Base-by-base conservation (phyloP, 352 stramenopile species). In the Globisporangium canariense region DNA sequence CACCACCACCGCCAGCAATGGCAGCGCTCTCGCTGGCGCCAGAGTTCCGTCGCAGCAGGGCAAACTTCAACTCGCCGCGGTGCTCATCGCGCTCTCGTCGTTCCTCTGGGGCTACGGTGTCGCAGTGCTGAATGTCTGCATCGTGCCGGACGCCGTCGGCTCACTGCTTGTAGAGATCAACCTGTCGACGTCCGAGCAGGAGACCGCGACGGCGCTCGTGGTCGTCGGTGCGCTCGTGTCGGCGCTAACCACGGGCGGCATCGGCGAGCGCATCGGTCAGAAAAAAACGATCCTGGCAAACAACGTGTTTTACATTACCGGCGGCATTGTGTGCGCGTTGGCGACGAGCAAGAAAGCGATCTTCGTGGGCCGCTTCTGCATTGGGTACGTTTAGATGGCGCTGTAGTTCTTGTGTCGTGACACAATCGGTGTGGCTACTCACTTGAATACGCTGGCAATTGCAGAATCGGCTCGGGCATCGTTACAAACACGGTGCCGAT, bases 401-500 rank as follows among this genome's bases (percentile, higher is more conserved):
- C 40, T 25, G 4, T 69, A 18, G 22, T 52, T 16, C 9, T 28
- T 55, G 9, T 41, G 36, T 41, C 36, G 9, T 41, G 36, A 41
- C 11, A 8, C 28, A 36, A 11, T 43, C 16, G 14, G 13, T 45
- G 25, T 46, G 36, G 36, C 14, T 41, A 16, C 36, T 41, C 36
- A 41, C 36, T 28, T 59, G 4, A 10, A 47, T 28, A 8, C 8
- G 10, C 11, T 49, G 0, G 0, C 5, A 16, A 20, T 18, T 59
- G 10, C 51, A 77, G 71, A 18, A 67, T 91, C 41, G 85, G 75
- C 4, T 91, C 79, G 11, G 87, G 88, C 5, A 71, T 96, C 41
- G 85, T 90, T 20, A 93, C 82, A 22, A 92, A 91, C 68, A 91
- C 88, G 8, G 83, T 90, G 20, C 86, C 88, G 6, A 89, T 96